Base-by-base conservation (phyloP, 768 basidiomycete genomes). In the Amanita polypyramis region DNA sequence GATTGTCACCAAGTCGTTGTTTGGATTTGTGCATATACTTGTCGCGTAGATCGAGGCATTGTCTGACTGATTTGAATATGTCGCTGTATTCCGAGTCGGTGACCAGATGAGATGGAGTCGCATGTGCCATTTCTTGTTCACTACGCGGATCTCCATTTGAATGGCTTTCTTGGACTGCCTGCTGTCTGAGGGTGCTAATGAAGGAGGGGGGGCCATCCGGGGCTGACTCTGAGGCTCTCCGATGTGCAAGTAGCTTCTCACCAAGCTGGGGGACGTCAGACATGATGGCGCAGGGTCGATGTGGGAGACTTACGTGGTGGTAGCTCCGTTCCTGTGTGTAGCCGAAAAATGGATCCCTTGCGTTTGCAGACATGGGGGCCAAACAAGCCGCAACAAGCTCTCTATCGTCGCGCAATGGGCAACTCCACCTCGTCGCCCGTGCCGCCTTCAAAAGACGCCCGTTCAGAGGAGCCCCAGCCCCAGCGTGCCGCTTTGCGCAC, bases 1-100 rank as follows among this genome's bases (percentile, higher is more conserved):
- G 96, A 62, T 98, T 88, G 65, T 98, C 96, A 2, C 95, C 96
- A 2, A 98, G 77, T 46, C 91, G 75, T 62, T 99, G 96, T 3
- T 82, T 75, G 1, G 94, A 97, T 51, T 77, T 77, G 5, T 70
- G 54, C 69, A 96, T 93, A 69, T 97, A 99, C 66, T 97, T 98
- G 69, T 98, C 95, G 21, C 96, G 85, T 15, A 98, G 70, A 46
- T 87, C 80, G 40, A 98, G 79, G 60, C 95, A 98, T 58, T 73
- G 79, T 50, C 85, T 79, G 59, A 98, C 79, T 1, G 83, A 74
- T 51, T 80, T 73, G 51, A 86, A 80, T 11, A 91, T 70, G 6
- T 70, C 64, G 9, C 68, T 62, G 45, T 76, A 69, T 56, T 82
- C 81, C 2, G 67, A 62, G 11, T 60, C 68, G 36, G 72, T 56